Base-by-base conservation (phyloP, 768 basidiomycete genomes). In the Suillus decipiens region DNA sequence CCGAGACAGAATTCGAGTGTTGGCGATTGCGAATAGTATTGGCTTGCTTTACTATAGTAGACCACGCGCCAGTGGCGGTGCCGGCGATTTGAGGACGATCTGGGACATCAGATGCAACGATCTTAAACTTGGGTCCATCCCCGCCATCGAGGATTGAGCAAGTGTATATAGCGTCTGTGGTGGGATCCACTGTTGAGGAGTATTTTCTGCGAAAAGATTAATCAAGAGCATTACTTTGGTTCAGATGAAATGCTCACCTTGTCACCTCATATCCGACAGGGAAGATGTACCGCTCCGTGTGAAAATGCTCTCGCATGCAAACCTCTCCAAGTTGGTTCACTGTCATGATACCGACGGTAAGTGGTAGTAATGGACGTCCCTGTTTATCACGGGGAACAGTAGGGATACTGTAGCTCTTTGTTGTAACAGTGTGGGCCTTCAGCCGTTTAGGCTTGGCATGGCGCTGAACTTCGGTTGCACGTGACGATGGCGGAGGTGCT, bases 31-130 rank as follows among this genome's bases (percentile, higher is more conserved):
- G 86, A 64, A 94, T 86, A 48, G 84, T 82, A 70, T 93, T 94
- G 1, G 93, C 92, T 58, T 90, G 86, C 70, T 87, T 89, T 58
- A 95, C 91, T 66, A 95, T 90, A 67, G 81, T 86, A 5, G 89
- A 87, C 92, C 92, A 95, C 54, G 91, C 91, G 37, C 92, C 93
- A 0, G 92, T 95, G 37, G 92, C 91, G 1, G 92, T 93, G n/a
- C 90, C 90, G 1, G 92, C 91, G 56, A 89, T 87, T 69, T 93
- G 84, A 47, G 89, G 85, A 54, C 86, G 83, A 67, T 87, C 89
- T 3, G 87, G 84, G 24, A 82, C 81, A 71, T 94, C 92, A 5
- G 85, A 82, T 19, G 90, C 87, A 59, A 89, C 83, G 68, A 94
- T 92, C 74, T 92, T 87, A 74, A 94, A 95, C 71, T 92, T 93